Evolutionary conservation across 164 flowering plant species (phyloP).

Genomic region (Amborella trichopoda): DNA sequence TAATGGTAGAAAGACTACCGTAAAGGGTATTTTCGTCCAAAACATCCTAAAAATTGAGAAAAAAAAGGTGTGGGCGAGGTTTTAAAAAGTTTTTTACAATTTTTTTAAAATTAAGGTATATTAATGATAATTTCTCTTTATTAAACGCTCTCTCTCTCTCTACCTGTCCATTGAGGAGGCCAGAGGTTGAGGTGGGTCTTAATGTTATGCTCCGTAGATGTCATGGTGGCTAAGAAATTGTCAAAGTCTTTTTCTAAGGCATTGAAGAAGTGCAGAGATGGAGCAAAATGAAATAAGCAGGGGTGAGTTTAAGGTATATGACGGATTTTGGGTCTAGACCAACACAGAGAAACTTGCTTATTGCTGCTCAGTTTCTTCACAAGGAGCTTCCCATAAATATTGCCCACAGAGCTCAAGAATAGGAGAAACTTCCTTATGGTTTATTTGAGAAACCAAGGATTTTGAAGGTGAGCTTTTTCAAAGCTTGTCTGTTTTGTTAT

Average conservation of each 20-base stretch:
- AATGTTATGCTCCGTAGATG: too few species aligned
- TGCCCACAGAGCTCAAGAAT: slow-evolving; percentile 73
- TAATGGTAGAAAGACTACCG: too few species aligned
- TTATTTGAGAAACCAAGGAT: slow-evolving; percentile 74
- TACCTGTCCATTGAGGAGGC: too few species aligned
- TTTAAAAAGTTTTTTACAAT: too few species aligned
- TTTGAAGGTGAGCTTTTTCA: slow-evolving; percentile 50
- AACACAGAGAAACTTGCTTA: slow-evolving; percentile 38
- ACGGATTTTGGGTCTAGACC: slow-evolving; percentile 83
- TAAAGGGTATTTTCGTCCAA: too few species aligned
- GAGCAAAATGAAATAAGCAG: slow-evolving; percentile 79
- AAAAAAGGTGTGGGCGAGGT: too few species aligned
- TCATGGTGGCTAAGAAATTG: slow-evolving; percentile 59
- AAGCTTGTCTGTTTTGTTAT: too few species aligned
- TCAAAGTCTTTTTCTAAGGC: slow-evolving; percentile 42
- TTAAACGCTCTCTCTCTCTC: too few species aligned
- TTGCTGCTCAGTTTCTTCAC: slow-evolving; percentile 90
- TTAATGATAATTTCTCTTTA: too few species aligned
- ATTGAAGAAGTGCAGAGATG: slow-evolving; percentile 68
- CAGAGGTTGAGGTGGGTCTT: too few species aligned
- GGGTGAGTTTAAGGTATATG: slow-evolving; percentile 81
- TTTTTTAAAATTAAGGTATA: too few species aligned
- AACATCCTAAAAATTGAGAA: too few species aligned
- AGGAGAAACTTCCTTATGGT: slow-evolving; percentile 68
- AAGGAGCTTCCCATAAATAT: slow-evolving; percentile 83